Evolutionary conservation across 1,284 basidiomycete genomes (phyloP), one percentile per base, ranked within the genome.

Genomic region (Boletus semigastroideus): DNA sequence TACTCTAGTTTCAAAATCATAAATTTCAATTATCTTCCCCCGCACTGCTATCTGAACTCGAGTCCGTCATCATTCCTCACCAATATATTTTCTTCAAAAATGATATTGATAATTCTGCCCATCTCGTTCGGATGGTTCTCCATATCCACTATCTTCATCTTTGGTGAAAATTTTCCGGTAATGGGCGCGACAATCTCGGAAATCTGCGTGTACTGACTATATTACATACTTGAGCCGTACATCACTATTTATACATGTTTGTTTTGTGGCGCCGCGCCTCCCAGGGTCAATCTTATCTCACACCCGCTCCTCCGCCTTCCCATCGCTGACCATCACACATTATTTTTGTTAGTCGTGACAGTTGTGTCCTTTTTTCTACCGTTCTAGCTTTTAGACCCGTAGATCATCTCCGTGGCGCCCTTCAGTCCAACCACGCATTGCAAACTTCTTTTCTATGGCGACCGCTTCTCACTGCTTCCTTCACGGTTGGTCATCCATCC

Each of bases 281-380:
- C 51, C 65, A 68, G 63, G 68, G 62, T 54, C 61, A 68, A 68
- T 68, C 66, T 65, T 69, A 68, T 69, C 68, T 66, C 56, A 57
- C 52, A 53, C 60, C n/a, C 51, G 48, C 45, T 36, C 30, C 42
- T 39, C 46, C n/a, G 12, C 33, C 25, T 64, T 62, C 53, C 51
- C 53, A 59, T 62, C 49, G 44, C 42, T 38, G 25, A 14, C 40
- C 20, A 5, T 13, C 20, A 17, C 37, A 22, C 17, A 11, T 7
- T n/a, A 19, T 47, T 47, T 47, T 37, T 31, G 20, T 12, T 33
- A 19, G 34, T 28, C 31, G n/a, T 49, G 28, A 48, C 48, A 48
- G 6, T n/a, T 30, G 49, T 55, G 46, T 47, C 14, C 5, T 2
- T 27, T 27, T 39, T 54, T 43, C 46, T 48, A 34, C 20, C 39